A percentile compares a stretch with the other conserved stretches of the same genome.
phyloP scores from a whole-genome alignment of 768 basidiomycete genomes.

The Trametes sanguinea region DNA sequence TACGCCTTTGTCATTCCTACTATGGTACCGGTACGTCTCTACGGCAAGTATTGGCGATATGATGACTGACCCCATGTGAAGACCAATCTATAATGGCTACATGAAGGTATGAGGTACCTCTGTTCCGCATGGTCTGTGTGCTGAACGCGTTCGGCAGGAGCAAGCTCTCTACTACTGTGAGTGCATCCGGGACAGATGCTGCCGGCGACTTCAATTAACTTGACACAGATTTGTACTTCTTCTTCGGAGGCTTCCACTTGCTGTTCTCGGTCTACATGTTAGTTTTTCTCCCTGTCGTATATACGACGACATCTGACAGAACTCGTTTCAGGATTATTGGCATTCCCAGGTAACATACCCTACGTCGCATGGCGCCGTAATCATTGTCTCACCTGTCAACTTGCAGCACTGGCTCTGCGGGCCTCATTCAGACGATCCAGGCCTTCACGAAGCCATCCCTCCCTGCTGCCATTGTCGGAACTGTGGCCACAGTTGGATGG shows the following conservation, averaged over 20 bases:
- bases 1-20: slow-evolving; percentile 75
- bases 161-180: slow-evolving; percentile 92
- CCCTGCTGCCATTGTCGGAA: slow-evolving; percentile 79
- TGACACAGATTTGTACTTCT: slow-evolving; percentile 88
- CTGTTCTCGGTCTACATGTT: slow-evolving; percentile 91
- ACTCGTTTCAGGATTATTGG: slow-evolving; percentile 76
- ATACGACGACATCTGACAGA: slow-evolving; percentile 10
- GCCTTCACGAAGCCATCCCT: slow-evolving; percentile 72
- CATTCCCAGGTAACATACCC: slow-evolving; percentile 67
- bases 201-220: slow-evolving; percentile 48
- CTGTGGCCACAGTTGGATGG: slow-evolving; percentile 87
- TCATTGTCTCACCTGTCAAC: neutral
- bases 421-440: slow-evolving; percentile 89
- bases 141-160: slow-evolving; percentile 55
- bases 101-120: slow-evolving; percentile 69
- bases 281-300: slow-evolving; percentile 31
- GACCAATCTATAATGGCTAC: slow-evolving; percentile 96
- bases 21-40: slow-evolving; percentile 86
- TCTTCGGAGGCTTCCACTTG: slow-evolving; percentile 95
- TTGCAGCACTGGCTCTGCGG: slow-evolving; percentile 88
- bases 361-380: slow-evolving; percentile 29
- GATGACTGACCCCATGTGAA: slow-evolving; percentile 32
- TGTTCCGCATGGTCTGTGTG: slow-evolving; percentile 19
- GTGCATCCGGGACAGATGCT: slow-evolving; percentile 34
- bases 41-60: neutral